phyloP scores from a whole-genome alignment of 805 yeast species.

The Clavispora vitiphila region DNA sequence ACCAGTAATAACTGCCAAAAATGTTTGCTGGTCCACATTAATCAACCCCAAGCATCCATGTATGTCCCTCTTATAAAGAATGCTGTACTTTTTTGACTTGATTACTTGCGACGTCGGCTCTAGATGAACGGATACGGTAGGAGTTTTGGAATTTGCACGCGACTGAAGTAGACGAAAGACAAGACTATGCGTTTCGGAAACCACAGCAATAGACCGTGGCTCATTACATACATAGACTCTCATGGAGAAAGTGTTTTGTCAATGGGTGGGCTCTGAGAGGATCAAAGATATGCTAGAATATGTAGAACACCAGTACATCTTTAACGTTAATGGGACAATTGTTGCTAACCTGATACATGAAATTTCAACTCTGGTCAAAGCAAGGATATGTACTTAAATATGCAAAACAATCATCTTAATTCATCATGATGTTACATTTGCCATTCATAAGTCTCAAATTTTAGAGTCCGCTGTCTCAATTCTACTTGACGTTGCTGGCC shows the following conservation, averaged over 20 bases:
- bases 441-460: too few species aligned
- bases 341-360: too few species aligned
- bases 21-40: constrained; percentile 60
- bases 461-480: too few species aligned
- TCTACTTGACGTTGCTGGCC: neutral
- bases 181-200: constrained; percentile 13
- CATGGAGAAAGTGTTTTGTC: constrained; percentile 5
- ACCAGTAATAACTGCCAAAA: constrained; percentile 74
- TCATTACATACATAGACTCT: constrained; percentile 10
- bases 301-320: neutral
- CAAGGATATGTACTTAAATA: neutral
- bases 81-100: constrained; percentile 31
- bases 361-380: too few species aligned
- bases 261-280: neutral
- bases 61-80: constrained; percentile 37
- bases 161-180: constrained; percentile 8
- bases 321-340: neutral
- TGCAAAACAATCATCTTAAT: too few species aligned
- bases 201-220: constrained; percentile 15
- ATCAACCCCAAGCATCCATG: constrained; percentile 80
- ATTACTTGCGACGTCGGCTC: constrained; percentile 33
- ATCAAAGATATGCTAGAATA: neutral
- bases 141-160: neutral
- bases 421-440: too few species aligned
- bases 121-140: constrained; percentile 46